A percentile compares a stretch with the other conserved stretches of the same genome.
Conservation (phyloP, 192 early-diverging fungal species). For the Kappamyces sp. region DNA sequence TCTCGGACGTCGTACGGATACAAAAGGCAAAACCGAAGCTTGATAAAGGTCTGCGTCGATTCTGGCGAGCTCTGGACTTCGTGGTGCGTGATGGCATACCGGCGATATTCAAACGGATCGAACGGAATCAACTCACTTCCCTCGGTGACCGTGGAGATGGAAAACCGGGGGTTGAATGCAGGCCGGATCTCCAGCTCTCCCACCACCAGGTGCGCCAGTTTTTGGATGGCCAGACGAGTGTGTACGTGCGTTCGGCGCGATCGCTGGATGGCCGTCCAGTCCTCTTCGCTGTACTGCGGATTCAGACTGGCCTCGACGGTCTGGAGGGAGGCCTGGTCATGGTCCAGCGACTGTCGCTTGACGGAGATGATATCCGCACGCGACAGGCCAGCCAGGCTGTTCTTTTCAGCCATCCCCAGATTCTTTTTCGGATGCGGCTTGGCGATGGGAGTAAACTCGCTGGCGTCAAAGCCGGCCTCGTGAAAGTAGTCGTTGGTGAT, state of each 20-base stretch:
- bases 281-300: constrained; percentile 14
- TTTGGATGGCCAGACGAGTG: constrained; percentile 23
- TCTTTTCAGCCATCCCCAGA: neutral
- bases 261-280: constrained; percentile 14
- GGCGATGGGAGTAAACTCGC: constrained; percentile 26
- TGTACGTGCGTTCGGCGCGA: constrained; percentile 28
- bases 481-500: constrained; percentile 38
- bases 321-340: neutral
- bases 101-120: constrained; percentile 34
- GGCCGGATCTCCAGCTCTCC: constrained; percentile 19
- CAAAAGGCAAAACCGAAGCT: constrained; percentile 32
- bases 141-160: neutral
- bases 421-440: neutral
- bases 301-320: neutral
- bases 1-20: constrained; percentile 31
- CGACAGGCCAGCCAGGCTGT: neutral
- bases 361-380: neutral
- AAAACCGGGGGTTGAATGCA: neutral
- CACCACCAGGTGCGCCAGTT: constrained; percentile 19
- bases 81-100: constrained; percentile 33
- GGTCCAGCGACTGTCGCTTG: neutral
- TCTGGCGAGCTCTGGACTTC: neutral
- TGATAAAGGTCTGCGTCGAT: constrained; percentile 6
- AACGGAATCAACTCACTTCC: no score
- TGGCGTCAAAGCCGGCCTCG: constrained; percentile 34